phyloP scores from a whole-genome alignment of 106 monocot species.

The Alisma plantagoaquatica region DNA sequence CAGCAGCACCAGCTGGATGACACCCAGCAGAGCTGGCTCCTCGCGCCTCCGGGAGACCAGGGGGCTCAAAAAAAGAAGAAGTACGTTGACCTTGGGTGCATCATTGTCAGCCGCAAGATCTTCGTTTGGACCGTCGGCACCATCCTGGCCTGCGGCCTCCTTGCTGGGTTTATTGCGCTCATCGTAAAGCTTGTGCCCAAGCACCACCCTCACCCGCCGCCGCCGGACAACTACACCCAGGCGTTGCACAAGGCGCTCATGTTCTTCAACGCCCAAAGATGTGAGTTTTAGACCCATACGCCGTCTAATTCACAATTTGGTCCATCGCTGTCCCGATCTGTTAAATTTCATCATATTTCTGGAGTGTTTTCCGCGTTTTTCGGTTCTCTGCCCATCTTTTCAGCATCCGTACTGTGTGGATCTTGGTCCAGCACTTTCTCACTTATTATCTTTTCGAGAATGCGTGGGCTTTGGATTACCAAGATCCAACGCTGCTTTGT shows the following conservation, averaged over 20 bases:
- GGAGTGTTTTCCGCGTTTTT: too few species aligned
- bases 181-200: constrained; percentile 23
- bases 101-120: constrained; percentile 63
- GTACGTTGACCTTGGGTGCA: constrained; percentile 83
- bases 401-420: too few species aligned
- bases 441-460: too few species aligned
- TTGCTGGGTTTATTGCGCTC: constrained; percentile 47
- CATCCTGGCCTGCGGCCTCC: constrained; percentile 29
- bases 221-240: constrained; percentile 70
- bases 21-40: constrained; percentile 94
- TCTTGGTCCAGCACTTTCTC: too few species aligned
- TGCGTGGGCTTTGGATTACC: too few species aligned
- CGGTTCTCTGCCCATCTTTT: too few species aligned
- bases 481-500: too few species aligned
- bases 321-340: too few species aligned
- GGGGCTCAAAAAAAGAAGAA: constrained; percentile 75
- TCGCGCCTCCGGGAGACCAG: constrained; percentile 66
- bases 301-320: too few species aligned
- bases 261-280: constrained; percentile 95
- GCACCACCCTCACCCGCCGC: constrained; percentile 38
- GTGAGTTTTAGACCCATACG: too few species aligned
- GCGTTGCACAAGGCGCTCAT: constrained; percentile 82
- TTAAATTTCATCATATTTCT: too few species aligned
- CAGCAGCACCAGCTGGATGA: constrained; percentile 55
- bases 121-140: constrained; percentile 50